Evolutionary conservation across 495 filamentous ascomycete genomes (phyloP), one percentile per base, ranked within the genome.

Genomic region (Neurospora sublineolata): DNA sequence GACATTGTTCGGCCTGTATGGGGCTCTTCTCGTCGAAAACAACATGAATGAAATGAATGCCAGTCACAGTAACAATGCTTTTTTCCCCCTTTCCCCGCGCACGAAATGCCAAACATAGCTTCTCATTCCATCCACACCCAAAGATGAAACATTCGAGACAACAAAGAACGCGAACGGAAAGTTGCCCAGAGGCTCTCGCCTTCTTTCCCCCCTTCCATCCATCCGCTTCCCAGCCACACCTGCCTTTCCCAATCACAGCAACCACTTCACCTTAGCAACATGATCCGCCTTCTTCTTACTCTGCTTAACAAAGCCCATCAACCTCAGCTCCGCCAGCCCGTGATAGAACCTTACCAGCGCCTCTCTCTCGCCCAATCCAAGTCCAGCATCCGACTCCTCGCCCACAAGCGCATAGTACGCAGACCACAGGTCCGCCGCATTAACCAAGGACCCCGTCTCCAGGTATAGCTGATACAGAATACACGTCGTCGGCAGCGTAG

Each of bases 281-380:
- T 97, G 94, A 79, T 97, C 95, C 14, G 88, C 86, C 85, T 95
- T 96, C 85, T 94, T 97, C 80, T 89, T 92, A 76, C 90, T 98
- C 73, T 85, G 85, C 82, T 95, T 97, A 39, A 97, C 84, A 83
- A 97, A 89, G 23, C 94, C 94, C 82, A 98, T 84, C 58, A 87
- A 85, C 81, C 88, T 91, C 76, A 99, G 79, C 78, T 98, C 96
- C 9, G 94, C 93, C 70, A 97, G 76, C 5, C 86, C 91, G 67
- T 88, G 84, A 78, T 96, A 97, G 80, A 97, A 99, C 69, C 91
- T 81, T 23, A 91, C 84, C 80, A 93, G 86, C 10, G 85, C 83
- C 38, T 83, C 77, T 69, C 86, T 83, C 72, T 86, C 84, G 42
- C 84, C 84, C 38, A 82, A 72, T 23, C 76, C 79, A 4, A 80